Percentiles rank a stretch among this genome's conserved stretches.
These are phyloP conservation scores for Leccinum subgranulosum DNA, from an alignment of 768 basidiomycete genomes.

Conservation along the genomic window DNA sequence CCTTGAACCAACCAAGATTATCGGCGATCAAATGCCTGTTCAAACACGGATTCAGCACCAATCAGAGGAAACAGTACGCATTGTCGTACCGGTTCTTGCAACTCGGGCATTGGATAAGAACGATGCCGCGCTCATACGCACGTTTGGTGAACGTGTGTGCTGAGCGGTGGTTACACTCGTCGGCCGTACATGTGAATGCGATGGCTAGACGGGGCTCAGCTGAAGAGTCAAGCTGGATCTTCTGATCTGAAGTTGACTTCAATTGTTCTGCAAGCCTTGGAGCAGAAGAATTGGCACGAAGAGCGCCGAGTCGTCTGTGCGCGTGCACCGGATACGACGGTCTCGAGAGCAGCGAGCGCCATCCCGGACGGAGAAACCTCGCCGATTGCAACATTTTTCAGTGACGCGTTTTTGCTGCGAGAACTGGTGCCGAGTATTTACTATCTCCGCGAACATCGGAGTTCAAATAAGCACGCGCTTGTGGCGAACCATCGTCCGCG, in stretches of 20 bases:
- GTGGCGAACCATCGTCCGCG: slow-evolving; percentile 20
- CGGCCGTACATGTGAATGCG: slow-evolving; percentile 84
- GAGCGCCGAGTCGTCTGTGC: slow-evolving; percentile 34
- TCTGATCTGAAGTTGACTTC: slow-evolving; percentile 4
- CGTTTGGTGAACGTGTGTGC: slow-evolving; percentile 85
- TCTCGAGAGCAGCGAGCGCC: slow-evolving; percentile 39
- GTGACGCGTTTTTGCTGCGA: not conserved
- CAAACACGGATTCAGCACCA: not conserved
- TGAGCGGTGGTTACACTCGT: slow-evolving; percentile 71
- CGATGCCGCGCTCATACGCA: slow-evolving; percentile 85
- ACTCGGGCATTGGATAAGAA: slow-evolving; percentile 86
- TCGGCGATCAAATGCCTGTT: slow-evolving; percentile 83
- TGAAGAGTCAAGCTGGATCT: slow-evolving; percentile 34
- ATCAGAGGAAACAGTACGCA: not conserved
- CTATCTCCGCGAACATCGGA: slow-evolving; percentile 22
- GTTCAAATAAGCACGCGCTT: slow-evolving; percentile 26
- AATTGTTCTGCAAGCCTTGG: not conserved
- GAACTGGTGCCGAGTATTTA: slow-evolving; percentile 1
- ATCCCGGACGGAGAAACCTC: slow-evolving; percentile 36
- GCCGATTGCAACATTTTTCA: not conserved
- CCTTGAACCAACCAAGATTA: slow-evolving; percentile 90
- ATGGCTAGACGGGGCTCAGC: slow-evolving; percentile 64
- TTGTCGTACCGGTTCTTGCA: slow-evolving; percentile 77
- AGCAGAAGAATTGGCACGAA: slow-evolving; percentile 19
- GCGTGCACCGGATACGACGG: slow-evolving; percentile 29